Percentiles rank a stretch among this genome's conserved stretches.
Evolutionary conservation across 345 rosid genomes (phyloP).

Genomic region (Sonneratia alba): DNA sequence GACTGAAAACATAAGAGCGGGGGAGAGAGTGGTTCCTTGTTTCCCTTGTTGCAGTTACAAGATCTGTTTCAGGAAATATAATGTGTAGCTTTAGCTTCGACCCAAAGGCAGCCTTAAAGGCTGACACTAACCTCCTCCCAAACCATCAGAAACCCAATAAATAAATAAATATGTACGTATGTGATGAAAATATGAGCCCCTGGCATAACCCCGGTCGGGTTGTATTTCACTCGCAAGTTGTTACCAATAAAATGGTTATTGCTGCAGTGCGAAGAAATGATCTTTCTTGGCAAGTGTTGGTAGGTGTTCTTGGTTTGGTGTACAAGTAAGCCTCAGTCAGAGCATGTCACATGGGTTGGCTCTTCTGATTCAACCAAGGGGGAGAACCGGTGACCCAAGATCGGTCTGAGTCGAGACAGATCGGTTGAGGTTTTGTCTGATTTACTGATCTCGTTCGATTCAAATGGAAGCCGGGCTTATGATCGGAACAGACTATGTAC

Average conservation of each 20-base stretch:
- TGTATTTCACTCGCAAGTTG: neutral
- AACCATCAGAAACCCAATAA: neutral
- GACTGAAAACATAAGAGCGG: too few relatives aligned
- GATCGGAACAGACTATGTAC: neutral
- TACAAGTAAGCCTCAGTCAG: too few relatives aligned
- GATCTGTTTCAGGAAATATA: neutral
- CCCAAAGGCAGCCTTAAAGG: conserved; percentile 10
- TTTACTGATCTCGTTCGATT: neutral
- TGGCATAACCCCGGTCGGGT: neutral
- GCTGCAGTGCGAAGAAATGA: neutral
- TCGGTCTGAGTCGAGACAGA: neutral
- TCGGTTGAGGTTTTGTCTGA: neutral
- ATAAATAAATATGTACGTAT: too few relatives aligned
- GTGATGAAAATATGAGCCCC: neutral
- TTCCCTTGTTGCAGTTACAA: conserved; percentile 1
- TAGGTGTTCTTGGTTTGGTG: neutral
- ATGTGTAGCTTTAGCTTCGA: conserved; percentile 20
- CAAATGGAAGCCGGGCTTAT: neutral
- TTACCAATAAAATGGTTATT: neutral
- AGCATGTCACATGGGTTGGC: neutral
- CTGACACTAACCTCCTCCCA: conserved; percentile 20
- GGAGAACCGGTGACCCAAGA: neutral
- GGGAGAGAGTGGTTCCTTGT: neutral
- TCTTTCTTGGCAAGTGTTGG: neutral
- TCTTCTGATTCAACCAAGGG: too few relatives aligned